Base-by-base conservation (phyloP, 2,329 filamentous ascomycete genomes). In the Trichophyton schoenleinii region DNA sequence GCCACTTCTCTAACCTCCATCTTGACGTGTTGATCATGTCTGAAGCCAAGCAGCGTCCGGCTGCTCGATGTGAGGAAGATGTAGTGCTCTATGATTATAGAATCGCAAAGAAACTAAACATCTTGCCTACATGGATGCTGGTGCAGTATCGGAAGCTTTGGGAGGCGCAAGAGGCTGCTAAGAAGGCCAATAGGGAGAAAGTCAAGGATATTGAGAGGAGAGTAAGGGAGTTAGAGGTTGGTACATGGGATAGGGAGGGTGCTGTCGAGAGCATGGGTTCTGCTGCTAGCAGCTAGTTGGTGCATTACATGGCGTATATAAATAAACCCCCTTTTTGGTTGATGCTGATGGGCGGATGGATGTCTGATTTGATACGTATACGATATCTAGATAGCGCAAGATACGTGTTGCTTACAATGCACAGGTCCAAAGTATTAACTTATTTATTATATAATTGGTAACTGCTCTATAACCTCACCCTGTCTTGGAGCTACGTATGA, bases 41-140 rank as follows among this genome's bases (percentile, higher is more conserved):
- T 0, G 88, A 95, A 71, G 77, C 79, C 44, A 84, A 89, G 68
- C 84, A 86, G 68, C 80, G 91, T 20, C 78, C 84, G 13, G 88
- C 89, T 7, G 90, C 91, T 2, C 78, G 86, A 49, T 87, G 87
- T 61, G 78, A 83, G 31, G 91, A 96, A 73, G 88, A 92, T 66
- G 83, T 89, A 62, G 87, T 88, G 8, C 78, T 89, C 0, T 95
- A 94, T 73, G 87, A 95, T 74, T 89, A 90, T 71, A 75, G 71
- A 34, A 70, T 73, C 28, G 81, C 75, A 8, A 78, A 75, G 69
- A 88, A 87, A 73, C 78, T 78, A 1, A 59, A 68, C 0, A 68
- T 76, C 1, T 71, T 89, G 53, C 79, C 79, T 57, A 74, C 77
- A 0, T 89, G 86, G 66, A 83, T 88, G 77, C 70, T 83, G 52